Percentiles rank a stretch among this genome's conserved stretches.
phyloP scores from a whole-genome alignment of 768 basidiomycete genomes.

The Suillus subluteus region DNA sequence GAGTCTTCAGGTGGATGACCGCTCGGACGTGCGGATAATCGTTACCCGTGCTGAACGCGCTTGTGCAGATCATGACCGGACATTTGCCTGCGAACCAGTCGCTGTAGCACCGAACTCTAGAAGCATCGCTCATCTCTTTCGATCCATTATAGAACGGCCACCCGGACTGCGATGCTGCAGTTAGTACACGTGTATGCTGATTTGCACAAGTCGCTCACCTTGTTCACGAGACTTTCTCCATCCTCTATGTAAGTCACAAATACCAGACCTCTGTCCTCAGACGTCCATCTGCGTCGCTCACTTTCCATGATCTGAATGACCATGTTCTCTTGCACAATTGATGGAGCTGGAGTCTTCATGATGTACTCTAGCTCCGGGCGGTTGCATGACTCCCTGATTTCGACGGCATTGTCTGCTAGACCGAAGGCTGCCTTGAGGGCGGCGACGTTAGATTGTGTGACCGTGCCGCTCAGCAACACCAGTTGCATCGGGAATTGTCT shows the following conservation, averaged over 20 bases:
- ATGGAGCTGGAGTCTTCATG: background rate
- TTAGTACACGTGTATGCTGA: background rate
- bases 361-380: constrained; percentile 23
- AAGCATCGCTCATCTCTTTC: constrained; percentile 4
- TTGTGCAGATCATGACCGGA: constrained; percentile 23
- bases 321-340: rapidly evolving
- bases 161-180: background rate
- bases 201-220: background rate
- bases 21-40: constrained; percentile 25
- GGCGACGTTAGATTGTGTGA: constrained; percentile 9
- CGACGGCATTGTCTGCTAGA: background rate
- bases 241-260: constrained; percentile 16
- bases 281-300: background rate
- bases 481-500: constrained; percentile 18
- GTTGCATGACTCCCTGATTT: constrained; percentile 5
- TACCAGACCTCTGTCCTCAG: constrained; percentile 8
- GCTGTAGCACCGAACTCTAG: background rate
- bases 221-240: background rate
- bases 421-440: constrained; percentile 12
- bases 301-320: background rate
- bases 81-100: constrained; percentile 18
- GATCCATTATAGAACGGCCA: constrained; percentile 23
- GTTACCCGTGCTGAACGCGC: constrained; percentile 31
- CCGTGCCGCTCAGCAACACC: constrained; percentile 26
- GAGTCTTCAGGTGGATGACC: constrained; percentile 24